phyloP scores from a whole-genome alignment of 2,329 filamentous ascomycete genomes.

The Trichoderma cornu-damae region DNA sequence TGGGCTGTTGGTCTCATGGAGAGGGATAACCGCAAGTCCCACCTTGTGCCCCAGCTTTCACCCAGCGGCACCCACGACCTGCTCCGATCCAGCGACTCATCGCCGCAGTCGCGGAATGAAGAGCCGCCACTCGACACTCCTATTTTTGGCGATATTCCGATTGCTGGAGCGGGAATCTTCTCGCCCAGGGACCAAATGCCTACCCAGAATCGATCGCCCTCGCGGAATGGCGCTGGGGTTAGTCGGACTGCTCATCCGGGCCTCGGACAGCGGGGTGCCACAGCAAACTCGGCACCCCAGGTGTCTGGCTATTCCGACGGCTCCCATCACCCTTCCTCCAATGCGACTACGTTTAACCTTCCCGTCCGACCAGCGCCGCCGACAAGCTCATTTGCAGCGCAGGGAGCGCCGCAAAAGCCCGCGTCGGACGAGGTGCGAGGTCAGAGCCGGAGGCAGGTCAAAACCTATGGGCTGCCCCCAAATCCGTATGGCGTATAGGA shows the following conservation, averaged over 20 bases:
- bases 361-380: slow-evolving; percentile 60
- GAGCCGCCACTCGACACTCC: slow-evolving; percentile 53
- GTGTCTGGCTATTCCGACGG: slow-evolving; percentile 37
- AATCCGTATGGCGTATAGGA: slow-evolving; percentile 37
- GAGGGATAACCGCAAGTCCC: slow-evolving; percentile 89
- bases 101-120: slow-evolving; percentile 41
- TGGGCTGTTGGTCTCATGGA: slow-evolving; percentile 96
- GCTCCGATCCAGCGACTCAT: slow-evolving; percentile 59
- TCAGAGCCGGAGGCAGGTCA: slow-evolving; percentile 50
- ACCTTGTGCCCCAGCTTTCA: slow-evolving; percentile 74
- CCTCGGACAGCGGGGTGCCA: slow-evolving; percentile 47
- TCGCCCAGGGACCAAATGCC: slow-evolving; percentile 48
- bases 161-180: slow-evolving; percentile 52
- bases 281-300: slow-evolving; percentile 51
- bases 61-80: slow-evolving; percentile 64
- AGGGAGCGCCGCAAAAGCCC: slow-evolving; percentile 53
- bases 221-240: slow-evolving; percentile 44
- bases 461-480: slow-evolving; percentile 43
- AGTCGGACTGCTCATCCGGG: slow-evolving; percentile 47
- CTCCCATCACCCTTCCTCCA: slow-evolving; percentile 40
- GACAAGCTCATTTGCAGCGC: slow-evolving; percentile 48
- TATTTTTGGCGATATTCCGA: slow-evolving; percentile 67
- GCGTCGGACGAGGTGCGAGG: slow-evolving; percentile 50
- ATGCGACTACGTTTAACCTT: slow-evolving; percentile 52
- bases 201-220: slow-evolving; percentile 48